phyloP scores from a whole-genome alignment of 1,284 basidiomycete species.

The Thelephora terrestris region DNA sequence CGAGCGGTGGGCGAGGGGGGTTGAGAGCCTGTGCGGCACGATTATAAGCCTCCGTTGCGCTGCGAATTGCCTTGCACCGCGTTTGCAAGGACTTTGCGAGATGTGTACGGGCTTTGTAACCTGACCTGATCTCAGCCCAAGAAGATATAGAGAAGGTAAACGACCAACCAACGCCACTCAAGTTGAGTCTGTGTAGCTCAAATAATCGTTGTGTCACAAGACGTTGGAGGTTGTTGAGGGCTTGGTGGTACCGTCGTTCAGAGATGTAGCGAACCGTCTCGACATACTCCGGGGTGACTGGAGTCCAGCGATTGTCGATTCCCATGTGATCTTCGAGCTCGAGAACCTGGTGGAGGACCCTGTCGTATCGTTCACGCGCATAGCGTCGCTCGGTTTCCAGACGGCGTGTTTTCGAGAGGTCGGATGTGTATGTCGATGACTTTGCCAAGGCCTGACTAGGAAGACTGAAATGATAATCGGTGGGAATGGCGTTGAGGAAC shows the following conservation, averaged over 20 bases:
- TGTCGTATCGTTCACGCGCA: slow-evolving; percentile 5
- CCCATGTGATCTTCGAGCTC: slow-evolving; percentile 15
- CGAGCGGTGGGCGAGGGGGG: slow-evolving; percentile 18
- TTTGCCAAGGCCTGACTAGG: background rate
- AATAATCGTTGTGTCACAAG: slow-evolving; percentile 23
- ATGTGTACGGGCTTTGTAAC: slow-evolving; percentile 17
- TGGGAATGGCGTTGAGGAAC: background rate
- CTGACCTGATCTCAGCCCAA: slow-evolving; percentile 7
- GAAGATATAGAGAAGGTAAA: background rate
- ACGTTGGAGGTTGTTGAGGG: slow-evolving; percentile 18
- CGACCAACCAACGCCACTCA: slow-evolving; percentile 15
- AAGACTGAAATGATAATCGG: background rate
- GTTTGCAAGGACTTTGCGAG: slow-evolving; percentile 17
- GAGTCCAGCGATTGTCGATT: slow-evolving; percentile 15
- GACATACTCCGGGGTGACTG: slow-evolving; percentile 8
- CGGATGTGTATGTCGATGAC: background rate
- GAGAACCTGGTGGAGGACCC: slow-evolving; percentile 7
- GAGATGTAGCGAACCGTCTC: slow-evolving; percentile 9
- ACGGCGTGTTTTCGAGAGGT: slow-evolving; percentile 4
- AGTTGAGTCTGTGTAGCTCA: slow-evolving; percentile 23
- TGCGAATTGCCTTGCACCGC: slow-evolving; percentile 14
- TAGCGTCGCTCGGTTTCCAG: slow-evolving; percentile 8
- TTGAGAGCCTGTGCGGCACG: slow-evolving; percentile 12
- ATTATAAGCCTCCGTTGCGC: slow-evolving; percentile 18
- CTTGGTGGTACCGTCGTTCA: slow-evolving; percentile 14